Base-by-base conservation (phyloP, 2,329 filamentous ascomycete species). In the Pseudocercospora eumusae region DNA sequence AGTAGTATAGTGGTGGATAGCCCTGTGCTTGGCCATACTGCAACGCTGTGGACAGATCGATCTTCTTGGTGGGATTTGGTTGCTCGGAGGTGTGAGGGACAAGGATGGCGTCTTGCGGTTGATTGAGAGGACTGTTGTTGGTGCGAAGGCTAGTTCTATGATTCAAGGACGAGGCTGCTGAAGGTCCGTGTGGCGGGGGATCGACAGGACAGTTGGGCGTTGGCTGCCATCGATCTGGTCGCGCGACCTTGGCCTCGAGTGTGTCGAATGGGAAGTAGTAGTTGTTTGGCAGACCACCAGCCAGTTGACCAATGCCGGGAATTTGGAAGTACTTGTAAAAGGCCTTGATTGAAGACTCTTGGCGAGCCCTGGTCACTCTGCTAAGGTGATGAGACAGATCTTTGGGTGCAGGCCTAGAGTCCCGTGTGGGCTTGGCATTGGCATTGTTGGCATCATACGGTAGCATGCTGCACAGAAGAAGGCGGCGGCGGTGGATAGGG, bases 261-360 rank as follows among this genome's bases (percentile, higher is more conserved):
- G 92, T 95, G 71, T 97, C 92, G 76, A 90, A 96, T 8, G 93
- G 93, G 73, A 97, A 97, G 78, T 91, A 91, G 61, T 84, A 84
- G 42, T 88, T 82, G 75, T 95, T 88, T 15, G 93, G 93, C 21
- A 96, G 84, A 63, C 85, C 85, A 70, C 85, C 85, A 10, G 85
- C 85, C 40, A 87, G 74, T 69, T 88, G 86, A 15, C 81, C 83
- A 68, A 87, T 85, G 36, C 84, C 84, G 0, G 85, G 85, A 57
- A 86, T 85, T 10, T 70, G 65, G 70, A 95, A 95, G 78, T 91
- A 96, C 76, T 91, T 92, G 81, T 96, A 96, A 75, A 93, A 91
- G 40, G 83, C 73, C 80, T 96, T 96, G 75, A 96, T 83, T 47
- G 80, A 80, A 72, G 87, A 95, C 6, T 84, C 80, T 6, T 80